Evolutionary conservation across 371 early-diverging fungal species (phyloP), one percentile per base, ranked within the genome.

Genomic region (Actinomortierella ambigua): DNA sequence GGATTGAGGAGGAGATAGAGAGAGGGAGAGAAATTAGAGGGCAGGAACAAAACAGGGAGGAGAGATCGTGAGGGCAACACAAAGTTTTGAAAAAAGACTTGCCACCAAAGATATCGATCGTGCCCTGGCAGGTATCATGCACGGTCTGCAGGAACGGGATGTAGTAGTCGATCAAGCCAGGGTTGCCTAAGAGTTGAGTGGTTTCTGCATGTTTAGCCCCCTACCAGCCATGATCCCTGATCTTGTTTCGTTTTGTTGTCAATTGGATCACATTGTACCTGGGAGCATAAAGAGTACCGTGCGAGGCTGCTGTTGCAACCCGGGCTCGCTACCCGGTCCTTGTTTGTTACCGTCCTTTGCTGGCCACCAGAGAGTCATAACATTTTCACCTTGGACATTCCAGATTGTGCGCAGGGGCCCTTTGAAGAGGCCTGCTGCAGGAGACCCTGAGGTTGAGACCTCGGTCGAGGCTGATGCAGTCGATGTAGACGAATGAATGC

Each of bases 151-250:
- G 80, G 61, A 90, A 92, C 2, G 76, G 71, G 5, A 75, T 82
- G 57, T 92, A 92, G 69, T 89, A 92, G 44, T 88, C 85, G 39
- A 88, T 81, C 34, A 91, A 53, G 13, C 93, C 93, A 4, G 90
- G 91, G 76, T 90, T 90, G 4, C 90, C 91, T 59, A 56, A 15
- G 48, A 39, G 52, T 40, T 29, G 60, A 51, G 53, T 20, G 14
- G 48, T 13, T 39, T 40, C 40, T 34, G 39, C 29, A 15, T 8
- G 22, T 46, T 49, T 2, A n/a, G n/a, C n/a, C n/a, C n/a, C n/a
- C n/a, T n/a, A n/a, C n/a, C n/a, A n/a, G n/a, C n/a, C n/a, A n/a
- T n/a, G 7, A 34, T 34, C 11, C 34, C 4, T 34, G 34, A 34
- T 34, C 34, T 6, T 34, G 46, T 5, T 15, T 46, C 22, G 46